Evolutionary conservation across 192 early-diverging fungal species (phyloP), one percentile per base, ranked within the genome.

Genomic region (Umbelopsis vinacea): DNA sequence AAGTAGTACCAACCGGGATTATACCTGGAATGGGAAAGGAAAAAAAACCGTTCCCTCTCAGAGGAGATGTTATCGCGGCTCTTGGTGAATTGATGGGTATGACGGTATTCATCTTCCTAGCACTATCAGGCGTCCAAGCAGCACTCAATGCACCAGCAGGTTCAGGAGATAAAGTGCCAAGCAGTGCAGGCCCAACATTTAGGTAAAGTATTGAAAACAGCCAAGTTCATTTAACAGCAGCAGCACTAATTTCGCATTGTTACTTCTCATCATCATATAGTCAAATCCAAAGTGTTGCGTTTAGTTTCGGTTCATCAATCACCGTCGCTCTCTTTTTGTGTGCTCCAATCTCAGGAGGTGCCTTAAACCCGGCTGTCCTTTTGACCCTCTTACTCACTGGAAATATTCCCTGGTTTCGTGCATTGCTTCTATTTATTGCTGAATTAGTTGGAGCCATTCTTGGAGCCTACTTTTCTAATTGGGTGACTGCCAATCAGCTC

Each of bases 351-450:
- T 88, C 83, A 8, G 89, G 88, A 10, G 84, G 88, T 6, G 79
- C 80, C 19, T 79, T 92, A 55, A 92, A 92, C 70, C 88, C 90
- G 5, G 87, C 89, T n/a, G 80, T 92, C 40, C 82, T 85, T n/a
- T 53, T 92, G 11, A 79, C 83, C 21, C 80, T 90, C 22, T 53
- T 88, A 63, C 73, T 87, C 35, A 79, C 83, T 15, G 85, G 88
- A 26, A 81, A 82, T 68, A 69, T 92, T 71, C 76, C 68, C 29
- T 67, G 76, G 19, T 38, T 72, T 19, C 79, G 73, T 52, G 82
- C 79, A 29, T 23, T 72, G n/a, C 55, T 86, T 8, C 89, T 88
- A 73, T 80, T 91, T 50, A 66, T 90, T 29, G 77, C 86, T 3
- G 85, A 92, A 67, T n/a, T 89, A 23, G 57, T 79, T 48, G 91